phyloP scores from a whole-genome alignment of 2,329 filamentous ascomycete species.

The Elsinoe australis region DNA sequence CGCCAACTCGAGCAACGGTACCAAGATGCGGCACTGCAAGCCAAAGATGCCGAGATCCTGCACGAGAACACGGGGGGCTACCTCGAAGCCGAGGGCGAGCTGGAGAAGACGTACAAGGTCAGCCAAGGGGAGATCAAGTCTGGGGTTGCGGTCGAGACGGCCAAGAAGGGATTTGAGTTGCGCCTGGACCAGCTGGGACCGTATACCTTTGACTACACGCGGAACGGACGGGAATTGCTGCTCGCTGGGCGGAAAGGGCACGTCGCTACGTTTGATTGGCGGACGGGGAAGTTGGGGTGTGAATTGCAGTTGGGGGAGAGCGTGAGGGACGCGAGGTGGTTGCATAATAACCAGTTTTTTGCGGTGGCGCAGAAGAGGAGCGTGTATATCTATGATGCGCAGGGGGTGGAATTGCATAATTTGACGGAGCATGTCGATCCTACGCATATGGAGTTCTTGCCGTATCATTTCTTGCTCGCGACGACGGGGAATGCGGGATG shows the following conservation, averaged over 20 bases:
- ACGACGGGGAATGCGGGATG: constrained; percentile 77
- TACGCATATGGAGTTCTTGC: constrained; percentile 87
- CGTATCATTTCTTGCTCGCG: constrained; percentile 89
- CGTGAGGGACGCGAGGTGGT: constrained; percentile 78
- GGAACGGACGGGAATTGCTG: constrained; percentile 78
- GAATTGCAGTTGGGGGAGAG: constrained; percentile 89
- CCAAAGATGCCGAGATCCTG: constrained; percentile 92
- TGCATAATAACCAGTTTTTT: constrained; percentile 92
- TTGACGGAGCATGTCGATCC: constrained; percentile 86
- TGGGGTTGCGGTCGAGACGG: constrained; percentile 70
- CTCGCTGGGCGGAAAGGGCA: constrained; percentile 88
- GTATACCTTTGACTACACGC: constrained; percentile 80
- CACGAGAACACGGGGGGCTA: constrained; percentile 81
- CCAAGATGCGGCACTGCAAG: constrained; percentile 69
- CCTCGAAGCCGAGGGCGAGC: constrained; percentile 75
- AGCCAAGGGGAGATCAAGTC: constrained; percentile 76
- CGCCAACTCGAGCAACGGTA: constrained; percentile 74
- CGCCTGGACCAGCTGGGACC: constrained; percentile 76
- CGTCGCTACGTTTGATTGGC: constrained; percentile 94
- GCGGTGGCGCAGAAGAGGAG: constrained; percentile 94
- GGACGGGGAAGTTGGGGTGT: constrained; percentile 80
- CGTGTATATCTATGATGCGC: constrained; percentile 89
- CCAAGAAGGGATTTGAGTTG: constrained; percentile 87
- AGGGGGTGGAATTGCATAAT: constrained; percentile 87
- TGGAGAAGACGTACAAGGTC: constrained; percentile 89